Evolutionary conservation across 1,139 yeast species (phyloP).

Genomic region (Taphrina wiesneri): DNA sequence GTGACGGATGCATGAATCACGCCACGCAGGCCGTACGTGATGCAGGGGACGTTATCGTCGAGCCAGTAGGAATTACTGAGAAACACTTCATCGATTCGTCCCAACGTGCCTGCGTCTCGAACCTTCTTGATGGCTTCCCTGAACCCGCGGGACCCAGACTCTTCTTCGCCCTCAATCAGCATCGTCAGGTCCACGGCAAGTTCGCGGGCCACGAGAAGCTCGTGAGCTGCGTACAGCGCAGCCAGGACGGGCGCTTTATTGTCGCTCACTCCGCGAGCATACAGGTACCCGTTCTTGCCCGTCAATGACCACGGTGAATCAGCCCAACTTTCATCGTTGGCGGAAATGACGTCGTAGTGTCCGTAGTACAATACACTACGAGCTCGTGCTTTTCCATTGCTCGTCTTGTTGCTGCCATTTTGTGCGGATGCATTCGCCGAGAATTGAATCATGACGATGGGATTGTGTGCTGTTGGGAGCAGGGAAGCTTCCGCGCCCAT

Average conservation of each 20-base stretch:
- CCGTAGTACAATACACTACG: slow-evolving; percentile 75
- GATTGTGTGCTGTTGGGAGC: slow-evolving; percentile 69
- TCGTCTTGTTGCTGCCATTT: not conserved
- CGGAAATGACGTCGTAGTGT: slow-evolving; percentile 88
- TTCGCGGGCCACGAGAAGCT: slow-evolving; percentile 55
- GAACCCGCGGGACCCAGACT: slow-evolving; percentile 86
- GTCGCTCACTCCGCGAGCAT: slow-evolving; percentile 91
- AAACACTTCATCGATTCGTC: slow-evolving; percentile 81
- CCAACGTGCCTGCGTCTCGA: slow-evolving; percentile 52
- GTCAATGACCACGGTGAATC: slow-evolving; percentile 76
- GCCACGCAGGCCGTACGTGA: slow-evolving; percentile 92
- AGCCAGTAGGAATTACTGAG: slow-evolving; percentile 93
- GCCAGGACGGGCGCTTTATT: slow-evolving; percentile 95
- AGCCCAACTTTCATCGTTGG: slow-evolving; percentile 67
- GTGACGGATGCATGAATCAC: slow-evolving; percentile 77
- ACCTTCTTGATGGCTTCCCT: slow-evolving; percentile 60
- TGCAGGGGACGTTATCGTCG: slow-evolving; percentile 82
- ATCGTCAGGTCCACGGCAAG: slow-evolving; percentile 76
- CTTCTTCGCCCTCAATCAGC: slow-evolving; percentile 92
- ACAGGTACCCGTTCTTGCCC: slow-evolving; percentile 78
- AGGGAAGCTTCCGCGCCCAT: slow-evolving; percentile 76
- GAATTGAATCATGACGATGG: slow-evolving; percentile 77
- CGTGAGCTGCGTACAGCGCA: slow-evolving; percentile 83
- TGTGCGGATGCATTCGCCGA: slow-evolving; percentile 46
- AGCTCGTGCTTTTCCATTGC: not conserved